phyloP scores from a whole-genome alignment of 441 rosid genomes.

The Eruca vesicaria region DNA sequence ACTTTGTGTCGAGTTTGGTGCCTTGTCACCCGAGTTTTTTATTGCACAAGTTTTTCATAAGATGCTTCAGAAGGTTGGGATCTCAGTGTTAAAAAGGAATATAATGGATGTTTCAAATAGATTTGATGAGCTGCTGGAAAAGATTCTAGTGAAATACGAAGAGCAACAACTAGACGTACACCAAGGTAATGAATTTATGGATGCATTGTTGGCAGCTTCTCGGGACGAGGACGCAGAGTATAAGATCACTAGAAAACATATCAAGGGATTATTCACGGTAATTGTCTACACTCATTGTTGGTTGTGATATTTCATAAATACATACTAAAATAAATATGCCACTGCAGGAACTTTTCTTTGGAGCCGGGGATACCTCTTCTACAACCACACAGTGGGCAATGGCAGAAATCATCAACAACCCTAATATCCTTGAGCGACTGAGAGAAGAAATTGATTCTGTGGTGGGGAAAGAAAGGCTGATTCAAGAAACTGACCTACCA shows the following conservation, averaged over 20 bases:
- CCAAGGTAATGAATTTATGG: conserved; percentile 32
- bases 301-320: not conserved
- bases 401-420: not conserved
- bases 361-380: not conserved
- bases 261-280: not conserved
- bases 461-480: not conserved
- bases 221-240: conserved; percentile 33
- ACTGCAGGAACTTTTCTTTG: not conserved
- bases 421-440: not conserved
- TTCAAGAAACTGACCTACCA: conserved; percentile 8
- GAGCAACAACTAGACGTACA: not conserved
- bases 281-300: not conserved
- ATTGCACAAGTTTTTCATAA: not conserved
- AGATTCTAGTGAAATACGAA: conserved; percentile 39
- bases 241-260: conserved; percentile 22
- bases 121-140: conserved; percentile 17
- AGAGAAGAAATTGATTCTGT: not conserved
- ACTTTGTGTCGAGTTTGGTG: not conserved
- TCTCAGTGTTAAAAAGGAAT: not conserved
- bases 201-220: conserved; percentile 31
- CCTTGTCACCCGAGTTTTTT: not conserved
- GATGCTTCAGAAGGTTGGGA: not conserved
- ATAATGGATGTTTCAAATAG: not conserved
- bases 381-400: conserved; percentile 1
- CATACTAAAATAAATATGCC: not conserved